These are phyloP conservation scores for Berkeleyomyces rouxiae DNA, from an alignment of 2,329 filamentous ascomycete genomes.

Conservation along the genomic window DNA sequence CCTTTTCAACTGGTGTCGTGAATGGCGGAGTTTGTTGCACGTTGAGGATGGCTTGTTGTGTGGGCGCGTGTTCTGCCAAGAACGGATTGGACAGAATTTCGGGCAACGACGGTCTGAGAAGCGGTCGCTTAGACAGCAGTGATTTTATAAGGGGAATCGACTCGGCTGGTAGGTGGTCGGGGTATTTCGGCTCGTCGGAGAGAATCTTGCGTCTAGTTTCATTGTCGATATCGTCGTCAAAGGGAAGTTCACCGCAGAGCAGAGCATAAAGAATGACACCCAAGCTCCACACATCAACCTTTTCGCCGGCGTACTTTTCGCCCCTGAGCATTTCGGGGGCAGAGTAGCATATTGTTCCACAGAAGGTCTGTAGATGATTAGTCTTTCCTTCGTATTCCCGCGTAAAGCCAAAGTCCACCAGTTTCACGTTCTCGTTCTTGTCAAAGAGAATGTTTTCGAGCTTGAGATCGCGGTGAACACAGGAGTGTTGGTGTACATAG, in stretches of 20 bases:
- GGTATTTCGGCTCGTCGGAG: slow-evolving; percentile 69
- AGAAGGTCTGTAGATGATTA: slow-evolving; percentile 93
- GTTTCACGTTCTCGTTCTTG: slow-evolving; percentile 91
- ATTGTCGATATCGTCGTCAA: slow-evolving; percentile 88
- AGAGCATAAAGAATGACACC: slow-evolving; percentile 74
- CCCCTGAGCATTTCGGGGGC: slow-evolving; percentile 97
- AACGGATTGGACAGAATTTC: slow-evolving; percentile 84
- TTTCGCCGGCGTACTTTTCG: slow-evolving; percentile 94
- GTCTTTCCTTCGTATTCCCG: slow-evolving; percentile 90
- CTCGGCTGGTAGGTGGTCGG: slow-evolving; percentile 60
- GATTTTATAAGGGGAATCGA: slow-evolving; percentile 60
- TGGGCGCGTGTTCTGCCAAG: slow-evolving; percentile 67
- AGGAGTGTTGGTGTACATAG: slow-evolving; percentile 89
- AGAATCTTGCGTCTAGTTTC: slow-evolving; percentile 75
- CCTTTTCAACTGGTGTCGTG: slow-evolving; percentile 71
- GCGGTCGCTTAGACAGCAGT: slow-evolving; percentile 78
- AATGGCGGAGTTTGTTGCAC: slow-evolving; percentile 68
- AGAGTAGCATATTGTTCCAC: slow-evolving; percentile 93
- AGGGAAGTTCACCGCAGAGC: slow-evolving; percentile 73
- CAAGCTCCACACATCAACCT: slow-evolving; percentile 91
- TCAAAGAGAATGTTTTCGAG: slow-evolving; percentile 65
- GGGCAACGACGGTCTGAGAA: slow-evolving; percentile 62
- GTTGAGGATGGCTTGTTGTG: slow-evolving; percentile 79
- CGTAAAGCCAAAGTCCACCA: slow-evolving; percentile 96
- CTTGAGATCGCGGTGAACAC: slow-evolving; percentile 92